Conservation (phyloP, 2,329 filamentous ascomycete species). For the Acephala macrosclerotiorum region DNA sequence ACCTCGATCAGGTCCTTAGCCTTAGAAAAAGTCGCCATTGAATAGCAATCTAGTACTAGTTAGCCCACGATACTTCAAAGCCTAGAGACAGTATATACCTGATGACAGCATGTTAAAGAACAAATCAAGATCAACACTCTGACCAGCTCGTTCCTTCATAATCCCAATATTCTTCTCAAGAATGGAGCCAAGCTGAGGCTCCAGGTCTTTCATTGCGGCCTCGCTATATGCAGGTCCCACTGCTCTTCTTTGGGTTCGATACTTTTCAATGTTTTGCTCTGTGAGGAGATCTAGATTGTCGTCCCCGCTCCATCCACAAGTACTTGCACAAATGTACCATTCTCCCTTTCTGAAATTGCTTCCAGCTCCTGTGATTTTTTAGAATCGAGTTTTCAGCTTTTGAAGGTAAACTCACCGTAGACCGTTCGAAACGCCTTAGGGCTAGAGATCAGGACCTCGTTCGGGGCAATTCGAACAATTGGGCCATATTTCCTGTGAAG, state of each 20-base stretch:
- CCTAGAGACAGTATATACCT: background rate
- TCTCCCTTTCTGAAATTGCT: conserved; percentile 24
- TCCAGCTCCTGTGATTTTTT: conserved; percentile 13
- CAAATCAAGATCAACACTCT: conserved; percentile 23
- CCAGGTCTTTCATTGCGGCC: conserved; percentile 27
- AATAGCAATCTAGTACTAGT: conserved; percentile 23
- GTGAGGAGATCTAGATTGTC: conserved; percentile 22
- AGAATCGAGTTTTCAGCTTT: background rate
- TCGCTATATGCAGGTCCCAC: conserved; percentile 27
- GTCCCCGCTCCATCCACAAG: conserved; percentile 17
- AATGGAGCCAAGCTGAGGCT: conserved; percentile 19
- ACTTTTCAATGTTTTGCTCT: conserved; percentile 30
- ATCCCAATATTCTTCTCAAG: conserved; percentile 18
- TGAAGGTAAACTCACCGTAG: conserved; percentile 20
- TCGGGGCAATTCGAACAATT: conserved; percentile 56
- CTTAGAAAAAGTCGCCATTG: conserved; percentile 21
- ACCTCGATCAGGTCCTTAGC: conserved; percentile 21
- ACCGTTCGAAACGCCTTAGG: conserved; percentile 41
- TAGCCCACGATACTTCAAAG: background rate
- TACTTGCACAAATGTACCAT: conserved; percentile 22
- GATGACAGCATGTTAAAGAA: conserved; percentile 22
- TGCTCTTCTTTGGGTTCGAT: conserved; percentile 23
- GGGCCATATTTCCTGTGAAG: conserved; percentile 56
- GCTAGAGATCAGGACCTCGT: conserved; percentile 56
- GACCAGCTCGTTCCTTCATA: conserved; percentile 21